Evolutionary conservation across 129 eudicot genomes (phyloP), one percentile per base, ranked within the genome.

Genomic region (Helichrysum umbraculigerum): DNA sequence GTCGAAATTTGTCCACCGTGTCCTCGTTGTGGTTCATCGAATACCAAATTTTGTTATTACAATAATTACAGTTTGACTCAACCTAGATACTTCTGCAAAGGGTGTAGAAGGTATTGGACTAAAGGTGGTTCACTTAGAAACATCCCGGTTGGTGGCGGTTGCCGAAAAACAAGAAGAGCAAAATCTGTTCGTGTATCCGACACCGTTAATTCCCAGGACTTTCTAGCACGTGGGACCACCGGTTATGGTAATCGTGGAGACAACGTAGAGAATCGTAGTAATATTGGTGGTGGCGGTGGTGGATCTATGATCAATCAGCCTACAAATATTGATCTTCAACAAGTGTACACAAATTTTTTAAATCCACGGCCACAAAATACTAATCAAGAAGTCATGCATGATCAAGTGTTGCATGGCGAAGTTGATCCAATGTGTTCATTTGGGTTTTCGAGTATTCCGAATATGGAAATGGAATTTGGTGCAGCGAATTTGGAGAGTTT

Each of bases 71-170:
- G 92, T 66, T 75, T 90, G 37, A 87, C 92, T 54, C 92, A 87
- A 52, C 92, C 92, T 19, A 87, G 96, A 54, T 87, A 87, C 73
- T 90, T 90, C 34, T 90, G 96, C 71, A 90, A 90, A 80, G 90
- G 90, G 72, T 90, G 96, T 66, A 75, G 90, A 72, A 87, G 96
- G 69, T 90, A 90, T 66, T 90, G 96, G 96, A 90, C 96, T 20
- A 85, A 84, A 85, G 96, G 92, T 25, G 92, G 96, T 35, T 90
- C 96, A 3, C 90, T 90, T 15, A 74, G 96, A 6, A 90, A 85
- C 81, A 88, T 90, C 32, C 96, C 96, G 0, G 84, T 90, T 0
- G 96, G 96, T 6, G 90, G 96, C 10, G 96, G 92, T 52, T 85
- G 92, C 81, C 83, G 92, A 44, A 87, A 80, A 76, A 85, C 86